phyloP scores from a whole-genome alignment of 2,329 filamentous ascomycete genomes.

The Aureobasidium zeae region DNA sequence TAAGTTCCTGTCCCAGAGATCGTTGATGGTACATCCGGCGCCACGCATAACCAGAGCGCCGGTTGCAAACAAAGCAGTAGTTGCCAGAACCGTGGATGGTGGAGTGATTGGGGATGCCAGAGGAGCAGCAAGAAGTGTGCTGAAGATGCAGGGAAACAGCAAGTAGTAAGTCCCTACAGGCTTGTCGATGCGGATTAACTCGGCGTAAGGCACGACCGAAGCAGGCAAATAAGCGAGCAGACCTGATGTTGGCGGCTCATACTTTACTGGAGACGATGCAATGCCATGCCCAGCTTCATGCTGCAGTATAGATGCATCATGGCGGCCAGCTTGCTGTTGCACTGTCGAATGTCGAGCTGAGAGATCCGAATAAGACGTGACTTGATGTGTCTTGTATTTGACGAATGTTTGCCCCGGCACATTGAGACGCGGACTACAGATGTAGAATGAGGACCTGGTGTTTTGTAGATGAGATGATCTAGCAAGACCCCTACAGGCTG shows the following conservation, averaged over 20 bases:
- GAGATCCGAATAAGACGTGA: slow-evolving; percentile 1
- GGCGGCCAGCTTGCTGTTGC: neutral
- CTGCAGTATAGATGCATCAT: slow-evolving; percentile 7
- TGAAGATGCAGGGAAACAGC: slow-evolving; percentile 78
- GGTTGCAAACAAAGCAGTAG: slow-evolving; percentile 58
- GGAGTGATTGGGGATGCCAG: slow-evolving; percentile 53
- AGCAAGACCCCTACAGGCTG: neutral
- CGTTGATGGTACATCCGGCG: slow-evolving; percentile 81
- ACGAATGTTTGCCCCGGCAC: neutral
- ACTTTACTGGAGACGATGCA: slow-evolving; percentile 28
- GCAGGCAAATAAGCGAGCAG: slow-evolving; percentile 59
- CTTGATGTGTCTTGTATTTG: neutral
- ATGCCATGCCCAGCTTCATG: slow-evolving; percentile 4
- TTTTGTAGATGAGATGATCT: neutral
- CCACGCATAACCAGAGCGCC: slow-evolving; percentile 80
- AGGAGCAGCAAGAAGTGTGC: slow-evolving; percentile 68
- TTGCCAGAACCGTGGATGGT: slow-evolving; percentile 54
- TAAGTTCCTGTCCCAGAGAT: slow-evolving; percentile 81
- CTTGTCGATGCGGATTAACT: slow-evolving; percentile 72
- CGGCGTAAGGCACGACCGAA: slow-evolving; percentile 69
- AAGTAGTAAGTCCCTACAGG: slow-evolving; percentile 76
- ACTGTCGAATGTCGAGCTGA: neutral
- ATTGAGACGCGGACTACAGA: neutral
- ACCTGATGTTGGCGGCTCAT: slow-evolving; percentile 61
- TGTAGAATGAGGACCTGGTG: neutral